Evolutionary conservation across 2,329 filamentous ascomycete genomes (phyloP), one percentile per base, ranked within the genome.

Genomic region (Rhynchosporium graminicola): DNA sequence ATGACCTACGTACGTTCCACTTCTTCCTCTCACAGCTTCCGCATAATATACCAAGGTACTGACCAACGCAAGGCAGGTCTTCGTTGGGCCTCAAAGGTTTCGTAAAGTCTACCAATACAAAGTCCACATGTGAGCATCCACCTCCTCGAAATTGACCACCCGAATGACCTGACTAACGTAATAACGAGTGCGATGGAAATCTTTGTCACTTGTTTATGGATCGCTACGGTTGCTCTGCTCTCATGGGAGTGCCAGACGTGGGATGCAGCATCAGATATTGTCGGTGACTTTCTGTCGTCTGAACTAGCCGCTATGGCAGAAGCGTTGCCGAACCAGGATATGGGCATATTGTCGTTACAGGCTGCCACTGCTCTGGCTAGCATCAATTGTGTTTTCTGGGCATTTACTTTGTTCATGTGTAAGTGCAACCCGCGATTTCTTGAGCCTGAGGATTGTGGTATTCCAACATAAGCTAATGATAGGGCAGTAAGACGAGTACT

Each of bases 241-340:
- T 57, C 60, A 7, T 64, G 62, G 62, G 62, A 64, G 51, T 59
- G 54, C 28, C 62, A 64, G 20, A 64, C 62, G 1, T 64, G 62
- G 62, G 62, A 64, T 42, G 56, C 54, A 20, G 59, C 59, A 2
- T 47, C 61, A 40, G 51, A 46, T n/a, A 59, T 61, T 0, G 40
- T 64, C 50, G 29, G 33, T 38, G 59, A 61, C 15, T 36, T 46
- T 7, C 26, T 61, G 2, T 43, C 42, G 15, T 36, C 28, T 8
- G 59, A 54, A 12, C 31, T 46, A 48, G 54, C 55, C 26, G 59
- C 42, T 8, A 28, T 55, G 13, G 45, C 61, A 6, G 57, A 59
- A 26, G 56, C 59, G 20, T 26, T 64, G 5, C 62, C 62, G 15
- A 61, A 61, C 13, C 55, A 64, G n/a, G 56, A 51, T 36, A 38